Base-by-base conservation (phyloP, 1,139 yeast genomes). In the Candida labiduridarum region DNA sequence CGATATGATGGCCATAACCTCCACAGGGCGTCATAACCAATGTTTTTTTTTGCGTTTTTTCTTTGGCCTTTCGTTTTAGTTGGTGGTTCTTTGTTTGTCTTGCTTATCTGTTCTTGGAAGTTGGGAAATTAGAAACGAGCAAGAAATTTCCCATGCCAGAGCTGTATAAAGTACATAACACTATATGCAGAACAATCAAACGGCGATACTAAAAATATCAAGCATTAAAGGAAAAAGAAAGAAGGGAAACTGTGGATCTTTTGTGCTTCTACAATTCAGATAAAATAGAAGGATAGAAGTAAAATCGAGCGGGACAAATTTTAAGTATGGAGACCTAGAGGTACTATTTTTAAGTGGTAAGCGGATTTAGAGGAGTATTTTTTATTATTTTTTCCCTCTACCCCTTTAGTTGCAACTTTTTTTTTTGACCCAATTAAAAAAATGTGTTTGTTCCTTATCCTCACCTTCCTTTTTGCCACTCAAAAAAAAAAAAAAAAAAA, bases 181-280 rank as follows among this genome's bases (percentile, higher is more conserved):
- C 35, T 6, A n/a, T 11, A 9, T 34, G 38, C 38, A 34, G 7
- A 16, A 38, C 41, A 38, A 38, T 38, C 30, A 38, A 38, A 38
- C 41, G 41, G 41, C 41, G 18, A 38, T 22, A 38, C 41, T 29
- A 38, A 19, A 38, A 19, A 18, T 36, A 29, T 19, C 41, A 36
- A 36, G n/a, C 27, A 18, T 36, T 10, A 16, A 10, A 11, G 15
- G 11, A 18, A 19, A n/a, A 14, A n/a, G n/a, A 9, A 14, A 34
- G 19, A 11, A 34, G 38, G 16, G 14, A 16, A 34, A 34, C 38
- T 34, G 15, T 34, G 38, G 38, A 14, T 34, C 38, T 14, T n/a
- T 16, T 2, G 10, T 34, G 18, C 38, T 33, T 33, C 35, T 33
- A n/a, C 35, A 33, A 12, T 33, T 14, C 14, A 33, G 3, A 33